phyloP scores from a whole-genome alignment of 2,329 filamentous ascomycete species.

The Aspergillus sp. region DNA sequence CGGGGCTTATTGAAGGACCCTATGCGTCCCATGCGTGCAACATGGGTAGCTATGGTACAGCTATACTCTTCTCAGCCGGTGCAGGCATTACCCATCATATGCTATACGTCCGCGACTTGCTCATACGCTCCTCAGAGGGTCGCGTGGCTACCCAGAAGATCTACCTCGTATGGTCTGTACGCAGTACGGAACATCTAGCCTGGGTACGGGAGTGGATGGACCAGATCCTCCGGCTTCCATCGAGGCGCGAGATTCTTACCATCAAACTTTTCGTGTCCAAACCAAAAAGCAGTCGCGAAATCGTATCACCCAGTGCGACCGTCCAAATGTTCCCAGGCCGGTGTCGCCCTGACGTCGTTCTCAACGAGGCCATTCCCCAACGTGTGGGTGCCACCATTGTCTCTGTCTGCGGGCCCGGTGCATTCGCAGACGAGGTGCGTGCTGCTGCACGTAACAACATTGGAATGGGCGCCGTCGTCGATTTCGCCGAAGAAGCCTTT shows the following conservation, averaged over 20 bases:
- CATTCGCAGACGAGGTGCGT: conserved; percentile 63
- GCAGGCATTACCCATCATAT: conserved; percentile 68
- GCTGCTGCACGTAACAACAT: conserved; percentile 54
- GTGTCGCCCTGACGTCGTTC: conserved; percentile 56
- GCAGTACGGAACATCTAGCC: conserved; percentile 60
- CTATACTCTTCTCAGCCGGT: conserved; percentile 66
- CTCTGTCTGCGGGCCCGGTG: conserved; percentile 64
- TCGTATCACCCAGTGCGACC: conserved; percentile 57
- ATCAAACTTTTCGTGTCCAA: conserved; percentile 66
- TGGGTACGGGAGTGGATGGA: conserved; percentile 70
- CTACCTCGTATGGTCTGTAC: conserved; percentile 64
- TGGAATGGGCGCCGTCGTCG: conserved; percentile 55
- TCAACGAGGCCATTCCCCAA: conserved; percentile 58
- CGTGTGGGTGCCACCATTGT: conserved; percentile 62
- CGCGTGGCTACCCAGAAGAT: conserved; percentile 61
- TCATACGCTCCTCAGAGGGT: conserved; percentile 53
- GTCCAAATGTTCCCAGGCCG: conserved; percentile 65
- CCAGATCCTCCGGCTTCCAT: conserved; percentile 60
- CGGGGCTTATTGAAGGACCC: conserved; percentile 63
- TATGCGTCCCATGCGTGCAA: conserved; percentile 61
- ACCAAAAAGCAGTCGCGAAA: conserved; percentile 56
- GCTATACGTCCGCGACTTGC: conserved; percentile 60
- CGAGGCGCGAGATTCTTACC: conserved; percentile 59
- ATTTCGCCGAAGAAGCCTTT: conserved; percentile 68
- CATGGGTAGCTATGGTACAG: conserved; percentile 63